These are phyloP conservation scores for Alternaria sp. DNA, from an alignment of 2,329 filamentous ascomycete species.

Conservation along the genomic window DNA sequence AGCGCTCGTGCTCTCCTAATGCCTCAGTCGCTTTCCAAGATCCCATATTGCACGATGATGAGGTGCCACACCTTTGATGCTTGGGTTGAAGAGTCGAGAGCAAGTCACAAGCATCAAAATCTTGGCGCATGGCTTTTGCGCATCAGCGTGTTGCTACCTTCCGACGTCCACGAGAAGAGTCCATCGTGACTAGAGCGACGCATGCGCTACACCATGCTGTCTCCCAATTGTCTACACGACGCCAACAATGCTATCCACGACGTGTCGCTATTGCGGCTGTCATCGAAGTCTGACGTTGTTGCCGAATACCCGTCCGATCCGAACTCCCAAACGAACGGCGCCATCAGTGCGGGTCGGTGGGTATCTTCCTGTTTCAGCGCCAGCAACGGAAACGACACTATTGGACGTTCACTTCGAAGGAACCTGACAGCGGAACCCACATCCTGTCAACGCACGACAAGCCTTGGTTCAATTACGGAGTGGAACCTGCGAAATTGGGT, in stretches of 20 bases:
- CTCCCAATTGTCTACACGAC: background rate
- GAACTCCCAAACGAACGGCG: slow-evolving; percentile 4
- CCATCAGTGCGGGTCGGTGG: slow-evolving; percentile 5
- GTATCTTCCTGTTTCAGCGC: slow-evolving; percentile 6
- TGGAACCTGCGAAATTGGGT: slow-evolving; percentile 4
- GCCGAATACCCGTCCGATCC: background rate
- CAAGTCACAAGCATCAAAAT: background rate
- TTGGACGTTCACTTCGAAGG: slow-evolving; percentile 1
- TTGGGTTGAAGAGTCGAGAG: background rate
- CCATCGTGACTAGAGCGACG: background rate
- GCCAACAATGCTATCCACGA: background rate
- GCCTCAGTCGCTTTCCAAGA: background rate
- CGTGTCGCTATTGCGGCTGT: background rate
- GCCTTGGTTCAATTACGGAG: background rate
- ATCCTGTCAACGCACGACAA: slow-evolving; percentile 2
- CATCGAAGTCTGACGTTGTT: background rate
- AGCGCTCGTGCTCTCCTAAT: background rate
- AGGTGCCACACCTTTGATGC: background rate
- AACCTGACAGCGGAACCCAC: slow-evolving; percentile 10
- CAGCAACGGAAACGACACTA: slow-evolving; percentile 1
- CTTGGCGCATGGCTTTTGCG: background rate
- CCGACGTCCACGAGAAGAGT: background rate
- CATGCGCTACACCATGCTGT: background rate
- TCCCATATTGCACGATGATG: background rate
- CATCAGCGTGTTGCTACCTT: background rate